Conservation (phyloP, 495 filamentous ascomycete species). For the Penicillium malachiteum region DNA sequence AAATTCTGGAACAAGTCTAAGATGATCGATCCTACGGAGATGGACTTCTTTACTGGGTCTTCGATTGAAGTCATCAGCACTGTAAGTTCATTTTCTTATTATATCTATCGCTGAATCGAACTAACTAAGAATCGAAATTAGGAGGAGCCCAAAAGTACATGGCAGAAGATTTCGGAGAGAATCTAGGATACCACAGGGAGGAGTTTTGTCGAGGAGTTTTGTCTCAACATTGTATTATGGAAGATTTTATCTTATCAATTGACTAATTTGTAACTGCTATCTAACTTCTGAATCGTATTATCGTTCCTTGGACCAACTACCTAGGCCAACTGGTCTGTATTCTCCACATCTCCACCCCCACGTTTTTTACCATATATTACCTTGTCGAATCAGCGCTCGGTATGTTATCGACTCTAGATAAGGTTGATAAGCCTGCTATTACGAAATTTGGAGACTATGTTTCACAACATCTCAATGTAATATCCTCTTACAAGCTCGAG, state of each 20-base stretch:
- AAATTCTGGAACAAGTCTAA: conserved; percentile 24
- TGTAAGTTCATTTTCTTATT: conserved; percentile 3
- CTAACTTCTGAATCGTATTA: too few species aligned
- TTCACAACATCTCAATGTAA: too few species aligned
- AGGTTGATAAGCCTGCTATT: not conserved
- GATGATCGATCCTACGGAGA: conserved; percentile 16
- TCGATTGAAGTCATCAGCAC: conserved; percentile 15
- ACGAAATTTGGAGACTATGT: too few species aligned
- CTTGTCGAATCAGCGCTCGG: not conserved
- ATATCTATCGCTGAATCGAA: not conserved
- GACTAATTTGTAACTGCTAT: not conserved
- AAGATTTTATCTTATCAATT: not conserved
- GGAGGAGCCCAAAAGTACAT: conserved; percentile 6
- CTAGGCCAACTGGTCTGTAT: too few species aligned
- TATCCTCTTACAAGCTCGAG: too few species aligned
- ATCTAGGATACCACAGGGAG: conserved; percentile 4
- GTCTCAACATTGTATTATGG: too few species aligned
- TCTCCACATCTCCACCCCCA: too few species aligned
- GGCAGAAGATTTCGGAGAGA: conserved; percentile 20
- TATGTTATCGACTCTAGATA: not conserved
- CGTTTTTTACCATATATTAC: not conserved
- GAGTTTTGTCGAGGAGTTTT: too few species aligned
- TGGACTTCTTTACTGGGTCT: conserved; percentile 20
- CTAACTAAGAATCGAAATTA: not conserved
- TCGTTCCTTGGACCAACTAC: too few species aligned